A percentile compares a stretch with the other conserved stretches of the same genome.
Conservation (phyloP, 208 protist genomes). For the Entamoeba dispar region DNA sequence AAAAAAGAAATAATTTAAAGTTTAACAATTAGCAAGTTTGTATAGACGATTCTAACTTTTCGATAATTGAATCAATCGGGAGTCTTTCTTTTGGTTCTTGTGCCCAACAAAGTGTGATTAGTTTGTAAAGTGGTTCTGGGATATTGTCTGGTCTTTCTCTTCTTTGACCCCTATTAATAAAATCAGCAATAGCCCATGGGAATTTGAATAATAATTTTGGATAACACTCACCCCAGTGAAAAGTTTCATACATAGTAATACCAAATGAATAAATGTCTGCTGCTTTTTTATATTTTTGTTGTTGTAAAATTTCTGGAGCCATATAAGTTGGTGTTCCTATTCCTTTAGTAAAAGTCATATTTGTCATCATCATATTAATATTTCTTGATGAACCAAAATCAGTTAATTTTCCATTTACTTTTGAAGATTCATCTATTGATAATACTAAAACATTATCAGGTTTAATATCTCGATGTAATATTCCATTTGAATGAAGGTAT, state of each 20-base stretch:
- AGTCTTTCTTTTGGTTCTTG: too few relatives aligned
- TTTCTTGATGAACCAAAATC: neutral
- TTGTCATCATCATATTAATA: neutral
- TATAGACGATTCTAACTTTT: too few relatives aligned
- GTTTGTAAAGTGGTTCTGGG: too few relatives aligned
- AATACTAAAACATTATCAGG: constrained; percentile 28
- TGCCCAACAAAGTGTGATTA: too few relatives aligned
- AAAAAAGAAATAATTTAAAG: too few relatives aligned
- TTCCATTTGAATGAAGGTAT: neutral
- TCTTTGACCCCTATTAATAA: neutral
- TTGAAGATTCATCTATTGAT: neutral
- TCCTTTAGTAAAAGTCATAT: neutral
- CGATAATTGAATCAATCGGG: too few relatives aligned
- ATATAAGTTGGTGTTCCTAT: constrained; percentile 23
- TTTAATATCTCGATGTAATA: constrained; percentile 32
- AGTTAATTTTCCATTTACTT: neutral
- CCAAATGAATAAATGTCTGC: constrained; percentile 41
- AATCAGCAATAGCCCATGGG: neutral
- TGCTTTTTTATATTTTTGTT: constrained; percentile 22
- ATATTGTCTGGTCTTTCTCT: neutral
- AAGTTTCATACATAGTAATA: constrained; percentile 33
- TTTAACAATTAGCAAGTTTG: too few relatives aligned
- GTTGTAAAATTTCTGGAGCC: constrained; percentile 31
- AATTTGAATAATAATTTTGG: neutral
- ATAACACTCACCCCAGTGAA: neutral